Base-by-base conservation (phyloP, 371 early-diverging fungal species). In the Lichtheimia corymbifera region DNA sequence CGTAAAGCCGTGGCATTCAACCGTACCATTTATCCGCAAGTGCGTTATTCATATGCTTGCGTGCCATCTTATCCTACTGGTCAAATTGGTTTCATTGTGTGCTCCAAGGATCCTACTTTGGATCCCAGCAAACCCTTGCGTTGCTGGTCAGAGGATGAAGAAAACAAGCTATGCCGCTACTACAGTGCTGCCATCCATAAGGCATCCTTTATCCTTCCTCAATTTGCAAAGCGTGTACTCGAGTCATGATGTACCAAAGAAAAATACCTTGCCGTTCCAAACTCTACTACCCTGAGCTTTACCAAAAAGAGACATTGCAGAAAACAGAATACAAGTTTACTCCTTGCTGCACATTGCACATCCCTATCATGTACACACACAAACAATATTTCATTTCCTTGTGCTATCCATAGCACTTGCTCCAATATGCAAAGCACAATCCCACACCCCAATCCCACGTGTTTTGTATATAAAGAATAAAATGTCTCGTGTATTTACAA, bases 11-110 rank as follows among this genome's bases (percentile, higher is more conserved):
- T 91, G 72, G 78, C 84, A 28, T 88, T 90, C 70, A 86, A 88
- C 59, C 88, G 87, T 68, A 74, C 80, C 44, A 73, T 97, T 56
- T 98, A 90, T 84, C 93, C 96, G 22, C 83, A 85, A 24, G 96
- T 92, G 57, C 91, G 89, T 66, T 98, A 98, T 69, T 96, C 96
- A 27, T 95, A 90, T 79, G 89, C 91, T 50, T 89, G 90, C 53
- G 93, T 98, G 66, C 98, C 98, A 61, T 97, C 97, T 50, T 98
- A 98, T 76, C 97, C 98, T 45, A 90, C 89, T 65, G 98, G 98
- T 27, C 93, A 95, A 78, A 98, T 98, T 74, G 98, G 98, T 62
- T 92, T 93, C 69, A 86, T 97, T 67, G 69, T 98, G 53, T 92
- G 93, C 80, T 88, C 90, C 80, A 95, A 92, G 83, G 87, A 92